Conservation (phyloP, 2,329 filamentous ascomycete species). For the Colletotrichum somersetense region DNA sequence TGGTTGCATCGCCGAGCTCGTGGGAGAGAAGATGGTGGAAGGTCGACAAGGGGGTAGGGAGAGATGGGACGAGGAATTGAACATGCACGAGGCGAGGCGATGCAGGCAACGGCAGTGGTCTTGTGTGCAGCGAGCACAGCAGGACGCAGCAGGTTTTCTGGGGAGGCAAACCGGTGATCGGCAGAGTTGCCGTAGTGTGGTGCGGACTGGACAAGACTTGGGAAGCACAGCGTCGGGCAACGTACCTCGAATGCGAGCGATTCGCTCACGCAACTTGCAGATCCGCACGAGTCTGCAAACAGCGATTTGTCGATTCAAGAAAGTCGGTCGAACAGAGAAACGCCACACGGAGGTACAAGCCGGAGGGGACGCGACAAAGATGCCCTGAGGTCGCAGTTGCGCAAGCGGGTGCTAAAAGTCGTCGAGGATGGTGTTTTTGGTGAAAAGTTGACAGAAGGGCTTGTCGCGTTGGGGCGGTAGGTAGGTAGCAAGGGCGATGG, state of each 20-base stretch:
- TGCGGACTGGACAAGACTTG: conserved; percentile 12
- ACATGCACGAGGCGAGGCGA: not conserved
- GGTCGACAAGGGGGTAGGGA: not conserved
- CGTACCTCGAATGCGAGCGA: conserved; percentile 32
- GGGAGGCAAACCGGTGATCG: conserved; percentile 29
- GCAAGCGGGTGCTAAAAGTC: conserved; percentile 17
- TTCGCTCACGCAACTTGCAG: conserved; percentile 21
- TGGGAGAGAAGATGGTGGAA: conserved; percentile 9
- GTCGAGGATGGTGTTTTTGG: conserved; percentile 14
- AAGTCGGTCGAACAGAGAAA: not conserved
- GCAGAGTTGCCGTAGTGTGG: conserved; percentile 31
- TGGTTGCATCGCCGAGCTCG: conserved; percentile 13
- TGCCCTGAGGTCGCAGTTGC: conserved; percentile 12
- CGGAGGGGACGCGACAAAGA: conserved; percentile 8
- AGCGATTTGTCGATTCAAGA: conserved; percentile 13
- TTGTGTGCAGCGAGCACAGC: conserved; percentile 20
- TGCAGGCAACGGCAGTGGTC: conserved; percentile 2
- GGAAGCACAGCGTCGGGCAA: conserved; percentile 32
- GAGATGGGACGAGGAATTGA: conserved; percentile 1
- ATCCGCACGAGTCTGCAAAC: conserved; percentile 5
- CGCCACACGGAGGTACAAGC: conserved; percentile 4
- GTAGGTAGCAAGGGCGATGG: conserved; percentile 8
- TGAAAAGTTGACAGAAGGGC: conserved; percentile 5
- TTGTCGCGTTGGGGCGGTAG: conserved; percentile 15
- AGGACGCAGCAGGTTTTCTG: conserved; percentile 18